Base-by-base conservation (phyloP, 192 early-diverging fungal species). In the Chytriomyces confervae region DNA sequence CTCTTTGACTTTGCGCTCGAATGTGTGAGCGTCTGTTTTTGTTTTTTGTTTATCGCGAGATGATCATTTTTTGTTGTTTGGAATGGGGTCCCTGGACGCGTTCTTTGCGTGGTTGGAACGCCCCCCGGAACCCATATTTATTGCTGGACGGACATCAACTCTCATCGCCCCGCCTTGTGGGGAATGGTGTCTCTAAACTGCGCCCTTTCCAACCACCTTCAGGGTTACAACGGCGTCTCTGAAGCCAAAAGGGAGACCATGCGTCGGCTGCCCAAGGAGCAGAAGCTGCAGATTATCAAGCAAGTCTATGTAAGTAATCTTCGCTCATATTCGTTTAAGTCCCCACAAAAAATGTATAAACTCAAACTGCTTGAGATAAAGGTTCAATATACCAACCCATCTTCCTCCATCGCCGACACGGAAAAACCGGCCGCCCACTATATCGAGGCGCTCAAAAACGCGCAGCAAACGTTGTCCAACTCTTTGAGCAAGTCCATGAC, bases 1-100 rank as follows among this genome's bases (percentile, higher is more conserved):
- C 46, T 84, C 16, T 81, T 84, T 75, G 83, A 84, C 24, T 69
- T 84, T 29, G 80, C 83, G 6, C 71, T 84, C 8, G 83, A 81
- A 18, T 80, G 80, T 36, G 83, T 84, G 72, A 27, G 83, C 29
- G 16, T 45, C 23, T 72, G 16, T 20, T 29, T 29, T 16, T 62
- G 16, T 13, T 43, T 27, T 18, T 18, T 24, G 50, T 18, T 29
- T 44, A 10, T 36, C 24, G 8, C 0, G 27, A 51, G 48, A 69
- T 8, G 16, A 6, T 5, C n/a, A 50, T 45, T 11, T 11, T 23
- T 11, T 3, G 11, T 27, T 43, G 9, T 67, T 29, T 6, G 44
- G n/a, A 43, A 6, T 51, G 20, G 5, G 13, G 36, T 36, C 36
- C 36, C 36, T 36, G 36, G 36, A 36, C 36, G 36, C 36, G 36